A percentile compares a stretch with the other conserved stretches of the same genome.
phyloP scores from a whole-genome alignment of 148 eudicot genomes.

The Linanthus parryae region DNA sequence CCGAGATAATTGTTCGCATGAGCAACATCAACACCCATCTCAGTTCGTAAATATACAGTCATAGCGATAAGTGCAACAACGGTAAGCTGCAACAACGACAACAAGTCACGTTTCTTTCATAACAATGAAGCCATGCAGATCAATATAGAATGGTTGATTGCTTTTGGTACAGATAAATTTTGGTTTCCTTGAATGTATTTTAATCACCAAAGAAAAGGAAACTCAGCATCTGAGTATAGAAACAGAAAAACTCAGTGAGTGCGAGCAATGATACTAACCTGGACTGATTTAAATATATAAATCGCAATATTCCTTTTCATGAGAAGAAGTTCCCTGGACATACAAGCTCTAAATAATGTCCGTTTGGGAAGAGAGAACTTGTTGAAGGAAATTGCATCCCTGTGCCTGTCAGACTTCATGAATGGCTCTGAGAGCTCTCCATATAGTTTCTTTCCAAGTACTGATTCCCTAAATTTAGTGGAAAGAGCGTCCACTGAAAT shows the following conservation, averaged over 20 bases:
- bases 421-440: slow-evolving; percentile 40
- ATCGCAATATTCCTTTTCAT: slow-evolving; percentile 70
- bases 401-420: slow-evolving; percentile 30
- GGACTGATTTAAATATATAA: slow-evolving; percentile 55
- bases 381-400: slow-evolving; percentile 35
- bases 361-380: slow-evolving; percentile 50
- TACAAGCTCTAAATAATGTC: slow-evolving; percentile 64
- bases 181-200: too few species aligned
- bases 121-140: too few species aligned
- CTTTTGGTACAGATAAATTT: too few species aligned
- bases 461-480: slow-evolving; percentile 39
- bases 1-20: slow-evolving; percentile 60
- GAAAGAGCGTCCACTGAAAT: slow-evolving; percentile 43
- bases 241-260: background rate
- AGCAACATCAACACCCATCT: slow-evolving; percentile 40
- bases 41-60: slow-evolving; percentile 60
- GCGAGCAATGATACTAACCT: slow-evolving; percentile 29
- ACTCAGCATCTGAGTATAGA: too few species aligned
- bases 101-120: too few species aligned
- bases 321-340: slow-evolving; percentile 66
- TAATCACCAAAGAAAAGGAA: too few species aligned
- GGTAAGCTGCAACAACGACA: slow-evolving; percentile 43
- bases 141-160: too few species aligned
- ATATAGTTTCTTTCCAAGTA: slow-evolving; percentile 32
- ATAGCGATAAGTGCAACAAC: slow-evolving; percentile 42